Evolutionary conservation across 306 rosid species (phyloP), one percentile per base, ranked within the genome.

Genomic region (Myrica gale): DNA sequence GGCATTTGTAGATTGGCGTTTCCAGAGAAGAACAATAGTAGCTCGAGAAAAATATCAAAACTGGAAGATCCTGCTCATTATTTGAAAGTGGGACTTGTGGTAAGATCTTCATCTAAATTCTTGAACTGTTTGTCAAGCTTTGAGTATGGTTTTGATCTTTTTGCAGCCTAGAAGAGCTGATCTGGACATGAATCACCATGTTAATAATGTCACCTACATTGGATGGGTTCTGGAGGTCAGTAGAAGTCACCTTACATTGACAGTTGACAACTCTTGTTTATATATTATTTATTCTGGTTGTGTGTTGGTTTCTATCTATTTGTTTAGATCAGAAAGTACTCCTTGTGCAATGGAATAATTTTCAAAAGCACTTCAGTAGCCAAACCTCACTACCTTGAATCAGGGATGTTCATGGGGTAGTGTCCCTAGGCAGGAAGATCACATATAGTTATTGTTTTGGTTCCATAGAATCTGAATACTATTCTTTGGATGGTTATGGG

Each of bases 141-240:
- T 87, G 61, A 89, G 84, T 63, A 12, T 76, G 72, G 51, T 16
- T 79, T 79, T 63, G 54, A 48, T 82, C 75, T 9, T 16, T 75
- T 80, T 79, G 37, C 93, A 95, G 99, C 97, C 97, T 11, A 82
- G 97, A 79, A 88, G 99, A 87, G 97, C 96, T 32, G 97, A 95
- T 86, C 84, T 95, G 44, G 97, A 95, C 88, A 92, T 90, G 99
- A 95, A 95, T 79, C 97, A 84, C 79, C 97, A 92, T 83, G 97
- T 95, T 81, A 95, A 92, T 85, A 95, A 95, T 53, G 99, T 95
- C 76, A 77, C 91, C 57, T 92, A 92, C 77, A 89, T 92, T 62
- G 99, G 96, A 83, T 95, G 99, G 99, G 92, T 95, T 75, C 91
- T 95, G 71, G 97, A 95, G 97, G 99, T 90, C 81, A 74, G 82